These are phyloP conservation scores for Wickerhamia fluorescens DNA, from an alignment of 805 yeast species.

Conservation along the genomic window DNA sequence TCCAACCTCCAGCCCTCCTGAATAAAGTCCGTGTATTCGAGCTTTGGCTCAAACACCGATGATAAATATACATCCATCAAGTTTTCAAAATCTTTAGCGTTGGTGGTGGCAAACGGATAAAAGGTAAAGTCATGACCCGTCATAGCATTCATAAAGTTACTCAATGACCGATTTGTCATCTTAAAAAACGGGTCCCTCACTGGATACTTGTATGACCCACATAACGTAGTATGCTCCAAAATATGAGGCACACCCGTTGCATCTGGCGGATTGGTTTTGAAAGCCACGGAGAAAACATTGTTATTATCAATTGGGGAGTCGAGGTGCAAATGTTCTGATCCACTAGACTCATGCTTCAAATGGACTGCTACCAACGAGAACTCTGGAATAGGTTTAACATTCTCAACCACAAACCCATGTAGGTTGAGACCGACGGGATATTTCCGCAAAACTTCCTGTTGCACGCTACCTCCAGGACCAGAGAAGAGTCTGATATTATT, in stretches of 20 bases:
- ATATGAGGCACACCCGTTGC: conserved; percentile 96
- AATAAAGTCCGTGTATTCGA: conserved; percentile 71
- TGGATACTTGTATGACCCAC: conserved; percentile 88
- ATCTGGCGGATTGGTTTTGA: conserved; percentile 92
- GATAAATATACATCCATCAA: conserved; percentile 84
- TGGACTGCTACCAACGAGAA: conserved; percentile 74
- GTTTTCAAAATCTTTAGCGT: conserved; percentile 70
- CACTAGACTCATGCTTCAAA: conserved; percentile 59
- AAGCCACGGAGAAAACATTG: conserved; percentile 82
- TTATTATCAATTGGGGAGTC: conserved; percentile 73
- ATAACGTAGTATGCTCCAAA: conserved; percentile 89
- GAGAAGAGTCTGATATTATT: no score
- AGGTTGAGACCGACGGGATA: conserved; percentile 58
- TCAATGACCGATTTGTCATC: conserved; percentile 89
- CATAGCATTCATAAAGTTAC: conserved; percentile 98
- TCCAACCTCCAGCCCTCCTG: conserved; percentile 99
- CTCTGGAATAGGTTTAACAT: conserved; percentile 71
- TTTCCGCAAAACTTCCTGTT: conserved; percentile 14
- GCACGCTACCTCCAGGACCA: no score
- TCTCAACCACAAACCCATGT: conserved; percentile 61
- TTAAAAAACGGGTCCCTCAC: conserved; percentile 97
- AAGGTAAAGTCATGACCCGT: conserved; percentile 95
- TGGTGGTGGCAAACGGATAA: conserved; percentile 95
- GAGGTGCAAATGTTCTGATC: conserved; percentile 78
- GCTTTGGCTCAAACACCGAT: conserved; percentile 75